Evolutionary conservation across 202 grass and related monocot genomes (phyloP).

Genomic region (Elaeis oleifera): DNA sequence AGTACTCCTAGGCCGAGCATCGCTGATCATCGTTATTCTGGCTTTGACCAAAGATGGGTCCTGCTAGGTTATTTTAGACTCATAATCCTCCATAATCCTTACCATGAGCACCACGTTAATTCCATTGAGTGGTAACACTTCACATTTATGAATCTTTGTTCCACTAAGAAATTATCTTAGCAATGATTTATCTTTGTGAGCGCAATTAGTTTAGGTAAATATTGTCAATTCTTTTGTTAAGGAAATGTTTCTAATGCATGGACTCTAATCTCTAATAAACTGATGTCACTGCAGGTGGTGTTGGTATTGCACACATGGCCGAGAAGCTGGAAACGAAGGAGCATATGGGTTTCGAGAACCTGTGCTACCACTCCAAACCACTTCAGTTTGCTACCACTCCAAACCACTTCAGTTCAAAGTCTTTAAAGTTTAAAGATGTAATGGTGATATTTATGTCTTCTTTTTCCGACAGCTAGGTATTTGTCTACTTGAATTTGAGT

Average conservation of each 20-base stretch:
- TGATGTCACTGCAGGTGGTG: conserved; percentile 12
- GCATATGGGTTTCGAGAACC: conserved; percentile 18
- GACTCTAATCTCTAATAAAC: too few relatives aligned
- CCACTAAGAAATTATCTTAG: too few relatives aligned
- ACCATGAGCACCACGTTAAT: too few relatives aligned
- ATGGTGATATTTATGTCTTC: neutral
- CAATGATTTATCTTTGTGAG: conserved; percentile 11
- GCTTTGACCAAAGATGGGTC: neutral
- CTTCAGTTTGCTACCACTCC: too few relatives aligned
- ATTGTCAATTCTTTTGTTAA: neutral
- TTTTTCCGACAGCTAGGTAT: neutral
- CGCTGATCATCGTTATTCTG: conserved; percentile 14
- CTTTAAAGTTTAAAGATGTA: neutral
- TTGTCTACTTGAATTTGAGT: too few relatives aligned
- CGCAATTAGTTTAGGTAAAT: conserved; percentile 17
- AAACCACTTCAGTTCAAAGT: neutral
- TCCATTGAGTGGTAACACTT: too few relatives aligned
- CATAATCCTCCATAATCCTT: too few relatives aligned
- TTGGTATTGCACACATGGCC: conserved; percentile 14
- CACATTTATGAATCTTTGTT: too few relatives aligned
- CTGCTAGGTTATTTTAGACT: too few relatives aligned
- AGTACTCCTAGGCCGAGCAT: conserved; percentile 12
- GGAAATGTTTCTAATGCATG: too few relatives aligned
- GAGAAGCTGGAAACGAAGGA: conserved; percentile 15
- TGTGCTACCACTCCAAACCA: conserved; percentile 17